Evolutionary conservation across 2,329 filamentous ascomycete species (phyloP).

Genomic region (Fusarium pseudonygamai): DNA sequence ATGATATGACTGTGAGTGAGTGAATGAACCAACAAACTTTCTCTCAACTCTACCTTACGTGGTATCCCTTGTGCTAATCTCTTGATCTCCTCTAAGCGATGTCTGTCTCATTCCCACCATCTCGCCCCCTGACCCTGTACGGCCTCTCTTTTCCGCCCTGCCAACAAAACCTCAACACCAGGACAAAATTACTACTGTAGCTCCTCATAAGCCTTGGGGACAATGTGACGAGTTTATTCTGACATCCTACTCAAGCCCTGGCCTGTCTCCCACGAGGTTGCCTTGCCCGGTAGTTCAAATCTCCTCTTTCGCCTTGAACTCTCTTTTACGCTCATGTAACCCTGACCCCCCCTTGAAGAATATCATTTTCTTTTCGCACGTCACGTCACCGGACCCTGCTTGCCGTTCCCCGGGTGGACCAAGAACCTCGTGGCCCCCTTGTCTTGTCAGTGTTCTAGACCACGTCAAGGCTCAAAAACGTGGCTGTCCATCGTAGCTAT

Average conservation of each 20-base stretch:
- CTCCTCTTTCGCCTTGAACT: background rate
- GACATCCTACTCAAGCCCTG: background rate
- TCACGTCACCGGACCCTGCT: background rate
- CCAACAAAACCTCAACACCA: background rate
- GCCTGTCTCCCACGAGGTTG: slow-evolving; percentile 5
- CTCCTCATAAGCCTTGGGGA: too few relatives aligned
- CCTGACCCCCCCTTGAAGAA: background rate
- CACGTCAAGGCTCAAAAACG: background rate
- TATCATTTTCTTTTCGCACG: background rate
- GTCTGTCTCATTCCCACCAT: background rate
- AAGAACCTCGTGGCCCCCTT: slow-evolving; percentile 30
- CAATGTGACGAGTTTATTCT: background rate
- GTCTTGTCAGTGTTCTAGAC: slow-evolving; percentile 19
- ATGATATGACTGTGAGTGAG: background rate
- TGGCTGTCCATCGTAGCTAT: background rate
- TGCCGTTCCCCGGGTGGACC: slow-evolving; percentile 22
- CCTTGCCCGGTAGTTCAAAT: background rate
- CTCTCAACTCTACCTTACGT: background rate
- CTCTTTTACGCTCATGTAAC: background rate
- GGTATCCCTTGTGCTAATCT: background rate
- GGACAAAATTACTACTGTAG: background rate
- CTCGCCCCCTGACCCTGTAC: background rate
- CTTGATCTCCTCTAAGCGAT: background rate
- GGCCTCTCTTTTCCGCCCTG: slow-evolving; percentile 23
- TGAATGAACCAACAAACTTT: background rate